phyloP scores from a whole-genome alignment of 1,284 basidiomycete genomes.

The Waitea zeae region DNA sequence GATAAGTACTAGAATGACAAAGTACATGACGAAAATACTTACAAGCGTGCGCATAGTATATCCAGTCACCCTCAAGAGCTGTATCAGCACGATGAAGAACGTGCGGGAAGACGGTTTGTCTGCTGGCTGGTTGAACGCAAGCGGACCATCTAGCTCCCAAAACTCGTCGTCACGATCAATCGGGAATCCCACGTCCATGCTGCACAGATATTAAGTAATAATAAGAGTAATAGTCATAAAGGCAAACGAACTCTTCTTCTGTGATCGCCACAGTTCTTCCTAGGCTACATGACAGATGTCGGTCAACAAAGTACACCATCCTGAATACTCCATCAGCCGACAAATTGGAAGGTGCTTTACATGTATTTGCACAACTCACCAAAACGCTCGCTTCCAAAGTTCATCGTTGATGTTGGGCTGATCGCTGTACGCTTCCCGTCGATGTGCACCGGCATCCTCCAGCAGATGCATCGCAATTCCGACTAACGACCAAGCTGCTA shows the following conservation, averaged over 20 bases:
- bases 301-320: slow-evolving; percentile 42
- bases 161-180: slow-evolving; percentile 78
- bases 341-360: too few species aligned
- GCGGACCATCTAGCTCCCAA: slow-evolving; percentile 41
- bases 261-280: slow-evolving; percentile 51
- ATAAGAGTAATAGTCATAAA: slow-evolving; percentile 3
- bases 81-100: slow-evolving; percentile 51
- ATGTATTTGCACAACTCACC: slow-evolving; percentile 35
- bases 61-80: slow-evolving; percentile 54
- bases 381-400: slow-evolving; percentile 34
- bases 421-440: slow-evolving; percentile 16
- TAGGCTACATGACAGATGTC: slow-evolving; percentile 47
- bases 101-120: slow-evolving; percentile 41
- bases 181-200: slow-evolving; percentile 66
- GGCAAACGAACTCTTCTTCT: slow-evolving; percentile 56
- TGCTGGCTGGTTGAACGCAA: slow-evolving; percentile 45
- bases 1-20: too few species aligned
- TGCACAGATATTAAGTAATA: slow-evolving; percentile 16
- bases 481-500: too few species aligned
- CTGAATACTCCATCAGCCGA: too few species aligned
- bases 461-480: too few species aligned
- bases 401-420: slow-evolving; percentile 23
- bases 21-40: too few species aligned
- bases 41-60: slow-evolving; percentile 57
- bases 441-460: slow-evolving; percentile 26